These are phyloP conservation scores for Mucor racemosus DNA, from an alignment of 371 early-diverging fungal genomes.

Conservation along the genomic window DNA sequence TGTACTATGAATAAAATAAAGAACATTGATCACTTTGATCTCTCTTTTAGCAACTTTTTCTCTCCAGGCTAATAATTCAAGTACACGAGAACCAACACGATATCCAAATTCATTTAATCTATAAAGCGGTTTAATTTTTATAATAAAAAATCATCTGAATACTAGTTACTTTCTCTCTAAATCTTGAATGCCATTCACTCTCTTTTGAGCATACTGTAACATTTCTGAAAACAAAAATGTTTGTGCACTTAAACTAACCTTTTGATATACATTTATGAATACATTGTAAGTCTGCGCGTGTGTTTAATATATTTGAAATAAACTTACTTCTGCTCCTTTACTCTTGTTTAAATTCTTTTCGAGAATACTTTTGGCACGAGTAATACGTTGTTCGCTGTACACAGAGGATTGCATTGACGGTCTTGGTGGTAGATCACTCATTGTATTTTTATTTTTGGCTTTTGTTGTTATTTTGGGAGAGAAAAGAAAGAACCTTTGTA, in stretches of 20 bases:
- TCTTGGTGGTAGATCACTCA: slow-evolving; percentile 34
- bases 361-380: slow-evolving; percentile 49
- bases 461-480: not conserved
- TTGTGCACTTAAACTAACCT: slow-evolving; percentile 87
- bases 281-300: not conserved
- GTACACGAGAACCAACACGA: slow-evolving; percentile 86
- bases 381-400: slow-evolving; percentile 40
- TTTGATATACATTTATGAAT: not conserved
- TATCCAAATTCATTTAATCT: slow-evolving; percentile 92
- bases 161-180: slow-evolving; percentile 83
- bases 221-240: slow-evolving; percentile 94
- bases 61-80: slow-evolving; percentile 87
- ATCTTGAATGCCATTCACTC: slow-evolving; percentile 92
- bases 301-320: too few species aligned
- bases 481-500: too few species aligned
- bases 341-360: slow-evolving; percentile 74
- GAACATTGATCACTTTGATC: slow-evolving; percentile 80
- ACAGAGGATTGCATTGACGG: slow-evolving; percentile 48
- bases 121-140: not conserved
- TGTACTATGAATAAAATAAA: slow-evolving; percentile 90
- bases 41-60: slow-evolving; percentile 89
- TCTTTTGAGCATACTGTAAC: slow-evolving; percentile 92
- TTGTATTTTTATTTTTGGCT: slow-evolving; percentile 3
- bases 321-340: slow-evolving; percentile 61
- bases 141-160: not conserved